A percentile compares a stretch with the other conserved stretches of the same genome.
These are phyloP conservation scores for Sophora flavescens DNA, from an alignment of 306 rosid genomes.

Conservation along the genomic window DNA sequence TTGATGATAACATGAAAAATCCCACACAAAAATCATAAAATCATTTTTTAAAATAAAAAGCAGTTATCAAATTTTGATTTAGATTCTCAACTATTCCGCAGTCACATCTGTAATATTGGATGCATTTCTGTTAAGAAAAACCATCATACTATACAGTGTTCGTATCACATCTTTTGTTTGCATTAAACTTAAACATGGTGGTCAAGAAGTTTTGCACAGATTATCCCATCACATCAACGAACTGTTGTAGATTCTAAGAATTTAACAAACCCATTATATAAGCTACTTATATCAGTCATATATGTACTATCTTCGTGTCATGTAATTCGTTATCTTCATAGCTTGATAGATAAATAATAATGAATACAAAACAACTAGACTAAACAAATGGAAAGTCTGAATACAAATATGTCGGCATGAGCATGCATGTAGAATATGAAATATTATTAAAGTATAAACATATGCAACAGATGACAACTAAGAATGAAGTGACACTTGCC, in stretches of 20 bases:
- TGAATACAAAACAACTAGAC: neutral
- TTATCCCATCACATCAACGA: slow-evolving; percentile 36
- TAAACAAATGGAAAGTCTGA: neutral
- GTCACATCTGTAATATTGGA: neutral
- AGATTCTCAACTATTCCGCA: slow-evolving; percentile 1
- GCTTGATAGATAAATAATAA: neutral
- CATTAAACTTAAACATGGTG: neutral
- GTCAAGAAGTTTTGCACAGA: slow-evolving; percentile 17
- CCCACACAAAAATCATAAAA: neutral
- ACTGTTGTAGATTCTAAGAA: slow-evolving; percentile 35
- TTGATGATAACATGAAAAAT: neutral
- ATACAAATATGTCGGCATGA: neutral
- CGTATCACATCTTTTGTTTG: slow-evolving; percentile 10
- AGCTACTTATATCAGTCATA: neutral
- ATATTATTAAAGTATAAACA: slow-evolving; percentile 6
- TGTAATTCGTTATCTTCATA: neutral
- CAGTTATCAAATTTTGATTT: neutral
- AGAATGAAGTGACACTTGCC: slow-evolving; percentile 44
- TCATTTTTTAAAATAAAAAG: neutral
- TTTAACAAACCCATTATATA: slow-evolving; percentile 17
- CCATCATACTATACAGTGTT: neutral
- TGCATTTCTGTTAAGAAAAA: neutral
- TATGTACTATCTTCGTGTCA: neutral
- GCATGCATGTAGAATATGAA: no score
- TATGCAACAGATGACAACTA: slow-evolving; percentile 43